Evolutionary conservation across 2,329 filamentous ascomycete genomes (phyloP).

Genomic region (Fusarium transvaalense): DNA sequence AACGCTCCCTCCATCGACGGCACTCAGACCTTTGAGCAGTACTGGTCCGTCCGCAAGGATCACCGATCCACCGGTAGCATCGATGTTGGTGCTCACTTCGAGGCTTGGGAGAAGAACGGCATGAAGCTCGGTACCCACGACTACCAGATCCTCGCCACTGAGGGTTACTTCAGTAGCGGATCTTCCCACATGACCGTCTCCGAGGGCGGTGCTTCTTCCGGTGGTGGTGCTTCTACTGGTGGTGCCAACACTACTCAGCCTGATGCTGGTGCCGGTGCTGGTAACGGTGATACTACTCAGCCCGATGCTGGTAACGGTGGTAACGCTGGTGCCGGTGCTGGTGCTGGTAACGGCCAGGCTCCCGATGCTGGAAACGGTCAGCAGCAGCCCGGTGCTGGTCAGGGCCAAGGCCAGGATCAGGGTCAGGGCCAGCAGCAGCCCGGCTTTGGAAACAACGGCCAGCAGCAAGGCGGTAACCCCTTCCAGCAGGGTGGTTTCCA

Average conservation of each 20-base stretch:
- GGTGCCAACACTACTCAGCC: neutral
- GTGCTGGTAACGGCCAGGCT: neutral
- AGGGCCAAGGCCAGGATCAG: neutral
- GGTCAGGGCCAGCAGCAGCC: constrained; percentile 7
- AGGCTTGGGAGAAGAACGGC: constrained; percentile 64
- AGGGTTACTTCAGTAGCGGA: constrained; percentile 65
- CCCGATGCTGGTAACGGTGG: neutral
- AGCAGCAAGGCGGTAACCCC: constrained; percentile 15
- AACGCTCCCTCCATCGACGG: constrained; percentile 63
- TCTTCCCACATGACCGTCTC: constrained; percentile 61
- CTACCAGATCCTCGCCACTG: constrained; percentile 68
- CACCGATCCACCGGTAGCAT: constrained; percentile 66
- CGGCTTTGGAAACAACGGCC: neutral
- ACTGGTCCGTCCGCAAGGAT: constrained; percentile 63
- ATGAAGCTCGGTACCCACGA: constrained; percentile 63
- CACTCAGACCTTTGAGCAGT: constrained; percentile 65
- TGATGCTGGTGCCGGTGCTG: neutral
- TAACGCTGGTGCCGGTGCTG: neutral
- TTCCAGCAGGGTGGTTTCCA: constrained; percentile 18
- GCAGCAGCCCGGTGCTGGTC: neutral
- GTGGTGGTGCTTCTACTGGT: neutral
- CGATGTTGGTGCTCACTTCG: constrained; percentile 63
- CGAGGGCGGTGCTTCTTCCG: constrained; percentile 18
- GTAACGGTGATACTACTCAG: neutral
- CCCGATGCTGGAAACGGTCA: neutral